These are phyloP conservation scores for Aspergillus tubingensis DNA, from an alignment of 2,329 filamentous ascomycete genomes.

Conservation along the genomic window DNA sequence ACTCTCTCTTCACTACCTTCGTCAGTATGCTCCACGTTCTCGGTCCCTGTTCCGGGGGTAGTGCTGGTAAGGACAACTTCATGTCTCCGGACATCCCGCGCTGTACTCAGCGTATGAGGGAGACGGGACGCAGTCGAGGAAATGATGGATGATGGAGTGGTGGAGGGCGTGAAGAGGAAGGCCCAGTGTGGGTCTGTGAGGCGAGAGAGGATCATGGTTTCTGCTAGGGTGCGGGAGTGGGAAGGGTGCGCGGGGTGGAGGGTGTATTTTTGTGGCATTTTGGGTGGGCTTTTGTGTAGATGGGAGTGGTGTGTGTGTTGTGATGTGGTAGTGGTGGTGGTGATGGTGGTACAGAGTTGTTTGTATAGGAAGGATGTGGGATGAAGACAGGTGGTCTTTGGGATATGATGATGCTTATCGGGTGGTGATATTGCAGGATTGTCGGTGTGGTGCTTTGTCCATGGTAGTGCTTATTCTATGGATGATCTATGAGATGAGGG, in stretches of 20 bases:
- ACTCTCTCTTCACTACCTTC: neutral
- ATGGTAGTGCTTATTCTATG: neutral
- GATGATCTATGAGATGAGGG: too few relatives aligned
- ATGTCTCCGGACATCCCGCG: neutral
- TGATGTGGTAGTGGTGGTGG: too few relatives aligned
- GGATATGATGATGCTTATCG: neutral
- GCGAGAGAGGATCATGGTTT: constrained; percentile 1
- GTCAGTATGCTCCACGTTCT: neutral
- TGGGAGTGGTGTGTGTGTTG: too few relatives aligned
- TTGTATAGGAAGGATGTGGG: neutral
- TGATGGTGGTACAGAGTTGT: too few relatives aligned
- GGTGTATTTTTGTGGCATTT: neutral
- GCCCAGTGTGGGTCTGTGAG: constrained; percentile 7
- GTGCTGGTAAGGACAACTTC: neutral
- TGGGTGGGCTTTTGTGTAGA: too few relatives aligned
- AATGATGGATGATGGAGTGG: neutral
- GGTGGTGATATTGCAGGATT: neutral
- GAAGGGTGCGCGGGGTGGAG: neutral
- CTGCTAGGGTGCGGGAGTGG: neutral
- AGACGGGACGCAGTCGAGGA: neutral
- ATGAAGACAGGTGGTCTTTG: neutral
- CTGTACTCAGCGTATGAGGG: neutral
- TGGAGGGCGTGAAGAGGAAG: neutral
- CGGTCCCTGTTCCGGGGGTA: accelerated
- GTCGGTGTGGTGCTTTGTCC: too few relatives aligned